These are phyloP conservation scores for Fusarium sp. DNA, from an alignment of 2,329 filamentous ascomycete species.

Conservation along the genomic window DNA sequence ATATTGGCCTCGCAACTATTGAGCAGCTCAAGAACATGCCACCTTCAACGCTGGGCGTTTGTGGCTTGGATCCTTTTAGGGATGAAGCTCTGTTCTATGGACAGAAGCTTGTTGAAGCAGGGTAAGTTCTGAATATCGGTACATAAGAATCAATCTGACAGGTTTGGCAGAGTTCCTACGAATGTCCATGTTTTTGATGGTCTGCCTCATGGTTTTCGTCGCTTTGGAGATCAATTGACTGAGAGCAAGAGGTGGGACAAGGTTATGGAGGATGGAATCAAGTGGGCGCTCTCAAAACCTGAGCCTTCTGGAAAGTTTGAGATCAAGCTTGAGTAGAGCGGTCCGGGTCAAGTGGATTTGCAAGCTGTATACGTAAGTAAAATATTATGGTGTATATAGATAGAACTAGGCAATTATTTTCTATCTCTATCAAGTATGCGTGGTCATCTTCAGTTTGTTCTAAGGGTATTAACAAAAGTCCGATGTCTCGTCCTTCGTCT, in stretches of 20 bases:
- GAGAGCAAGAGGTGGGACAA: constrained; percentile 54
- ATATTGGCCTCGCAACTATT: constrained; percentile 41
- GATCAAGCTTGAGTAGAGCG: constrained; percentile 1
- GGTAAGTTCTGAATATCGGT: constrained; percentile 39
- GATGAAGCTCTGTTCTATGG: constrained; percentile 60
- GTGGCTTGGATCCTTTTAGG: constrained; percentile 57
- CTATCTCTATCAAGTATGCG: background rate
- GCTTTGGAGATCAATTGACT: constrained; percentile 50
- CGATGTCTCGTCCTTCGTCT: background rate
- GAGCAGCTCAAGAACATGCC: constrained; percentile 54
- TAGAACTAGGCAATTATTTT: background rate
- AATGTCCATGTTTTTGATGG: constrained; percentile 60
- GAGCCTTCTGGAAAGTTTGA: constrained; percentile 42
- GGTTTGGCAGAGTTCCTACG: constrained; percentile 53
- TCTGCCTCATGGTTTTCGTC: constrained; percentile 60
- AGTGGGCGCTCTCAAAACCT: constrained; percentile 52
- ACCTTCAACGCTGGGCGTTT: constrained; percentile 55
- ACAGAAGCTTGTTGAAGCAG: constrained; percentile 53
- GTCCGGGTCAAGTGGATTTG: accelerated
- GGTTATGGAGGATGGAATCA: constrained; percentile 54
- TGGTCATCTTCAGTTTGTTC: background rate
- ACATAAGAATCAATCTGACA: background rate
- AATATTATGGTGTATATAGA: too few relatives aligned
- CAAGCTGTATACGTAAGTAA: accelerated
- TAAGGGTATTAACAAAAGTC: background rate